Evolutionary conservation across 345 rosid genomes (phyloP).

Genomic region (Gossypioides kirkii): DNA sequence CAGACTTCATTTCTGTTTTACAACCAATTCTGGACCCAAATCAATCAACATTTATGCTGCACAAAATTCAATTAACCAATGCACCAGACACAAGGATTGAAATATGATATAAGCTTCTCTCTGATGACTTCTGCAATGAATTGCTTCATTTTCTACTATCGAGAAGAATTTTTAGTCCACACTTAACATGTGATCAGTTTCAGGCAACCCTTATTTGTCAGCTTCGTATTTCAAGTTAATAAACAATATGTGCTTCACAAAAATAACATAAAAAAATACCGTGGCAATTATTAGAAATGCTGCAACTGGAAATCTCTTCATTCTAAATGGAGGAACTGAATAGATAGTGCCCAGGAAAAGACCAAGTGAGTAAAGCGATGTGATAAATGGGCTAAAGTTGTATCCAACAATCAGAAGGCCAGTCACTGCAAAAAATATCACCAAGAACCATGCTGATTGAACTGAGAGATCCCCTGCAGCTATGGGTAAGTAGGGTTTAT

Average conservation of each 20-base stretch:
- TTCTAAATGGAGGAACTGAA: constrained; percentile 92
- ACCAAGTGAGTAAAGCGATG: constrained; percentile 72
- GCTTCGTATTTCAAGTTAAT: background rate
- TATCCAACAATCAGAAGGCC: constrained; percentile 68
- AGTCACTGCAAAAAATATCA: constrained; percentile 63
- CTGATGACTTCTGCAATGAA: background rate
- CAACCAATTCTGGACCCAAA: background rate
- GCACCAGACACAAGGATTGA: background rate
- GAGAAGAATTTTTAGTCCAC: constrained; percentile 3
- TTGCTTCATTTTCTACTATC: background rate
- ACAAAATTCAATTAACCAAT: background rate
- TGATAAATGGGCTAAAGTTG: constrained; percentile 83
- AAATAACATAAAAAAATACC: constrained; percentile 28
- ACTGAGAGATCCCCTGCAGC: constrained; percentile 98
- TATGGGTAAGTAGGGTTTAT: constrained; percentile 94
- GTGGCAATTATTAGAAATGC: constrained; percentile 94
- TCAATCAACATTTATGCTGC: background rate
- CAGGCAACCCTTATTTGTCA: background rate
- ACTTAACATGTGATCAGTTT: background rate
- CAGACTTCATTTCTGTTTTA: background rate
- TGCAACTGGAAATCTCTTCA: constrained; percentile 85
- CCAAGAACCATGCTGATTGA: constrained; percentile 86
- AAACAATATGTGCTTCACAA: constrained; percentile 10
- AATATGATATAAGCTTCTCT: background rate
- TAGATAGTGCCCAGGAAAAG: constrained; percentile 91